Conservation (phyloP, 352 stramenopile genomes). For the Bremia lactucae region DNA sequence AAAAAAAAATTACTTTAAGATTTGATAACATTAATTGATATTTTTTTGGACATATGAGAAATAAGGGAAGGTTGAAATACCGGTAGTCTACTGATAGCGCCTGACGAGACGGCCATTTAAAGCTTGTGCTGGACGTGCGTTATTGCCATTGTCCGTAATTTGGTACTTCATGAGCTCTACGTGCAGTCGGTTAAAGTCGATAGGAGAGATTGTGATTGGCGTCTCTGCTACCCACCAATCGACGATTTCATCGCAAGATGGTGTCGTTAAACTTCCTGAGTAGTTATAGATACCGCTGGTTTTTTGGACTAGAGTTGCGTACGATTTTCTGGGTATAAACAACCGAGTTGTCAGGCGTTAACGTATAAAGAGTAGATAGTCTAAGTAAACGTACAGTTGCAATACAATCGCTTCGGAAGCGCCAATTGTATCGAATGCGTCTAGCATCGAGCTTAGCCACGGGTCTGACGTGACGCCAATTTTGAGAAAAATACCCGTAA, state of each 20-base stretch:
- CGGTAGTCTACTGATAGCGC: no score
- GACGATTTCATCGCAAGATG: conserved; percentile 35
- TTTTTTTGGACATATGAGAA: no score
- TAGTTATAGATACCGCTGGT: conserved; percentile 46
- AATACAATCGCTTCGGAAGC: conserved; percentile 8
- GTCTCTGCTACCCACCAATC: conserved; percentile 57
- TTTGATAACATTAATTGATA: no score
- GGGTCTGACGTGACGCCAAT: conserved; percentile 9
- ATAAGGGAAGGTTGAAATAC: no score
- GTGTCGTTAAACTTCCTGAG: conserved; percentile 52
- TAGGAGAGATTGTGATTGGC: conserved; percentile 30
- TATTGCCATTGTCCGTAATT: conserved; percentile 31
- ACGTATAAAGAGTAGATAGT: background rate
- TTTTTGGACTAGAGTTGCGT: conserved; percentile 15
- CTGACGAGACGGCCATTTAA: conserved; percentile 27
- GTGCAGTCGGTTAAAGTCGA: conserved; percentile 26
- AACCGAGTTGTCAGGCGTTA: conserved; percentile 1
- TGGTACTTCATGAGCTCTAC: conserved; percentile 23
- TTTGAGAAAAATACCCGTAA: conserved; percentile 25
- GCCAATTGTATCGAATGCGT: conserved; percentile 15
- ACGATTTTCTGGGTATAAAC: conserved; percentile 20
- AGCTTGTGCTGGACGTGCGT: conserved; percentile 28
- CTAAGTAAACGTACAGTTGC: conserved; percentile 22
- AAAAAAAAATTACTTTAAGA: background rate
- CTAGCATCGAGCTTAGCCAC: conserved; percentile 19